Base-by-base conservation (phyloP, 805 yeast genomes). In the Isabelozyma gotoi region DNA sequence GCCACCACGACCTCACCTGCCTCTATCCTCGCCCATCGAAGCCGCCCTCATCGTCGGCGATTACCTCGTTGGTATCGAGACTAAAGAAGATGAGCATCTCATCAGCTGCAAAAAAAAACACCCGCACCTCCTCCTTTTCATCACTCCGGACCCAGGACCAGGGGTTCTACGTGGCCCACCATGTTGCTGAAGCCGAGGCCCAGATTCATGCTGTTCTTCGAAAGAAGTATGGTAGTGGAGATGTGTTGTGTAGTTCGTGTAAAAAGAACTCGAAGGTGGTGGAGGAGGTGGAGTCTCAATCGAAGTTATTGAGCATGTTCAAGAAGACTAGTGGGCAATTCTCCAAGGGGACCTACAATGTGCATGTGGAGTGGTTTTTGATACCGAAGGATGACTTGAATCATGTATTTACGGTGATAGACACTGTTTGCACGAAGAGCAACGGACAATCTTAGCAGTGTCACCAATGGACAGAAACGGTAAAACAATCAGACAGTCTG, bases 351-450 rank as follows among this genome's bases (percentile, higher is more conserved):
- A 41, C 44, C n/a, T 65, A 59, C 47, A 65, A 65, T 29, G 55
- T 72, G 10, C 85, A 80, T 53, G 65, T 65, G 12, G 85, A 80
- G 52, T 80, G 84, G 84, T 80, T 80, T 47, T 55, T 77, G n/a
- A 55, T 80, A 0, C 82, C 82, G 0, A 68, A 76, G 45, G 54
- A 49, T 19, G 70, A 71, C 6, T 36, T 78, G 6, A 40, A 47
- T 7, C 24, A 36, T 8, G 65, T 77, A 2, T 68, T 65, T 50
- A 44, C 47, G 8, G 19, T 63, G 1, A 65, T 76, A 7, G 74
- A 74, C 43, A 38, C 46, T 7, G 50, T 50, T 2, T 62, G 65
- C 39, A 39, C 14, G 16, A 40, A 40, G 10, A 19, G 20, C n/a
- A n/a, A 38, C 33, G 36, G 36, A 32, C 36, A 33, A 17, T 37